Conservation (phyloP, 768 basidiomycete genomes). For the Boletus subparvulus region DNA sequence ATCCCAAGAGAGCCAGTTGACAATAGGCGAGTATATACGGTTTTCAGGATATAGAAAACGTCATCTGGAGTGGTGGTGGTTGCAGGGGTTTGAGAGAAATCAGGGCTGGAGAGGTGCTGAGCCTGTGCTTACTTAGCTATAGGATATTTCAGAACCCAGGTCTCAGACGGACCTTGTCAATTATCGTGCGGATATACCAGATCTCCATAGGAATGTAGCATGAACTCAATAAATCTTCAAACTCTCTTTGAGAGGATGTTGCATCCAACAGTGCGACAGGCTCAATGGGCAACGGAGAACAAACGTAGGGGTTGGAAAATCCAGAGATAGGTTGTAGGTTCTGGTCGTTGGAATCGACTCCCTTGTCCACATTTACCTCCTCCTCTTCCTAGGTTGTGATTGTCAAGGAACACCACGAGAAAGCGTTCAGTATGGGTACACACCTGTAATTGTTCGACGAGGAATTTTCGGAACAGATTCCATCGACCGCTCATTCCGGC, state of each 20-base stretch:
- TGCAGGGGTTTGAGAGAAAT: conserved; percentile 59
- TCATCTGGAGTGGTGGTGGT: conserved; percentile 87
- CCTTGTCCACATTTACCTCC: conserved; percentile 6
- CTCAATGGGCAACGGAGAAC: not conserved
- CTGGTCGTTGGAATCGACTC: conserved; percentile 1
- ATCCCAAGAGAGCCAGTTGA: conserved; percentile 69
- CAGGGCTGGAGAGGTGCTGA: conserved; percentile 77
- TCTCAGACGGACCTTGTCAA: conserved; percentile 70
- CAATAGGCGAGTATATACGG: conserved; percentile 72
- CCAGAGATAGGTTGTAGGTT: not conserved
- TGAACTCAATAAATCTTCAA: conserved; percentile 63
- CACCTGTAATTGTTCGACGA: conserved; percentile 72
- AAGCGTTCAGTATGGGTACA: conserved; percentile 7
- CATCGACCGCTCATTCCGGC: conserved; percentile 90
- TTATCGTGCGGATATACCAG: conserved; percentile 85
- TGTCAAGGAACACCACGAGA: not conserved
- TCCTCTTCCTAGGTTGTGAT: conserved; percentile 16
- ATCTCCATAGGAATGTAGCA: conserved; percentile 90
- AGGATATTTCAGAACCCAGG: not conserved
- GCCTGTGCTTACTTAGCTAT: conserved; percentile 53
- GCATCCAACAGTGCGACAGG: conserved; percentile 38
- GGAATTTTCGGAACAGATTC: conserved; percentile 87
- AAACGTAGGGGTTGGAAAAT: not conserved
- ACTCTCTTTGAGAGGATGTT: conserved; percentile 54
- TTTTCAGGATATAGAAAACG: conserved; percentile 92